Evolutionary conservation across 768 basidiomycete genomes (phyloP), one percentile per base, ranked within the genome.

Genomic region (Mycena pura): DNA sequence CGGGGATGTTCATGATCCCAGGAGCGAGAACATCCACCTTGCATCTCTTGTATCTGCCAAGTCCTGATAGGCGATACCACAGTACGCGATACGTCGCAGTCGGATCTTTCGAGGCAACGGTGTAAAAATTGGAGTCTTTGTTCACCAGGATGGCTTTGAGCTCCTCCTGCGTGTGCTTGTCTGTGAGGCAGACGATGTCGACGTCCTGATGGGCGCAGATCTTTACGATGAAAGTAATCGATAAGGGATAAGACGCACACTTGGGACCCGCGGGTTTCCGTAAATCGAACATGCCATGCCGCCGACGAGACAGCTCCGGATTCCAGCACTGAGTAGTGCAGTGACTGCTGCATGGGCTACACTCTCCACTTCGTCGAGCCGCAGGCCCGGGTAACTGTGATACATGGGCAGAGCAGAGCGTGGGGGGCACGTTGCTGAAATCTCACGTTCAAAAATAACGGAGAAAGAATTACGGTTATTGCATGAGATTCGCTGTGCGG

Each of bases 161-260:
- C 6, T 67, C 63, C 66, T 81, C 82, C 36, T 71, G 72, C 4
- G 70, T 66, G 50, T 75, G 65, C 8, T 32, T 28, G 0, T 68
- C 59, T 6, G 78, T 76, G 38, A 82, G 65, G 13, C 83, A 78
- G 24, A 83, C 73, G 3, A 84, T 69, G 57, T 84, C 83, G 10
- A 83, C 71, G 61, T 84, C 84, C 82, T 84, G 57, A 44, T 58
- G 39, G 27, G 2, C 11, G 11, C 19, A 17, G 38, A 51, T 52
- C 5, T 40, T 34, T 21, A 34, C 13, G 8, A 13, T 14, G 6
- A 7, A 17, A 17, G 63, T 49, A 11, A 69, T 29, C 41, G 27
- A 68, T 46, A 1, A 59, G 48, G 3, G 27, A 67, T 19, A 25
- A 14, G 36, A 64, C 77, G 41, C 22, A 81, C 81, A 34, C 74